Conservation (phyloP, 2,329 filamentous ascomycete genomes). For the Aspergillus aculeatinus region DNA sequence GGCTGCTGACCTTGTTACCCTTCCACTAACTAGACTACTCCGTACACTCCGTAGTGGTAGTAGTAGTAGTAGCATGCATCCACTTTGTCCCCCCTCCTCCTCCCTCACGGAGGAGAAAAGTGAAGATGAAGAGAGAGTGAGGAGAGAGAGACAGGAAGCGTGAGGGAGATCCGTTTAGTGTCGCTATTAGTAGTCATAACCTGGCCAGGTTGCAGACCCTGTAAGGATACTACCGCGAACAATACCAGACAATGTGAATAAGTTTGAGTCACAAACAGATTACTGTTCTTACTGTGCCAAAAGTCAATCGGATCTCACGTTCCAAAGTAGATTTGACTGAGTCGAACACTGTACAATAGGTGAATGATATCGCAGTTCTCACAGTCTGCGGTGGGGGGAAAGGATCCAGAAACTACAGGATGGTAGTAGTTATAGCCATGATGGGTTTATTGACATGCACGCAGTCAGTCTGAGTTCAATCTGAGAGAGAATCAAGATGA, state of each 20-base stretch:
- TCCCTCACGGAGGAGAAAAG: background rate
- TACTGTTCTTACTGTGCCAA: background rate
- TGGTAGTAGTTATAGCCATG: background rate
- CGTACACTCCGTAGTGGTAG: conserved; percentile 10
- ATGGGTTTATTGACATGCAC: background rate
- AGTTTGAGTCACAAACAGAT: background rate
- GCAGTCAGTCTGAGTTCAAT: background rate
- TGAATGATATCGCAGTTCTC: too few species aligned
- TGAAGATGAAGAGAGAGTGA: conserved; percentile 3
- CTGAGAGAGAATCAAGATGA: too few species aligned
- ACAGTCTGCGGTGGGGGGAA: background rate
- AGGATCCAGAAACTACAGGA: background rate
- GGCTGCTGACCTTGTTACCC: conserved; percentile 23
- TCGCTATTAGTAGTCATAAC: background rate
- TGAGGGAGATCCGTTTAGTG: background rate
- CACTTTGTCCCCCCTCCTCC: conserved; percentile 26
- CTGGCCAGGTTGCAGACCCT: background rate
- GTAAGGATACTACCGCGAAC: background rate
- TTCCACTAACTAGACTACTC: conserved; percentile 10
- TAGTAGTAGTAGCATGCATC: conserved; percentile 25
- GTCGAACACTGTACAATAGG: background rate
- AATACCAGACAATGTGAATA: background rate
- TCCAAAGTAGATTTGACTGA: background rate
- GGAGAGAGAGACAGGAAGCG: background rate
- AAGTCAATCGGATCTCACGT: background rate